Percentiles rank a stretch among this genome's conserved stretches.
Conservation (phyloP, 192 early-diverging fungal species). For the Lunasporangiospora selenospora region DNA sequence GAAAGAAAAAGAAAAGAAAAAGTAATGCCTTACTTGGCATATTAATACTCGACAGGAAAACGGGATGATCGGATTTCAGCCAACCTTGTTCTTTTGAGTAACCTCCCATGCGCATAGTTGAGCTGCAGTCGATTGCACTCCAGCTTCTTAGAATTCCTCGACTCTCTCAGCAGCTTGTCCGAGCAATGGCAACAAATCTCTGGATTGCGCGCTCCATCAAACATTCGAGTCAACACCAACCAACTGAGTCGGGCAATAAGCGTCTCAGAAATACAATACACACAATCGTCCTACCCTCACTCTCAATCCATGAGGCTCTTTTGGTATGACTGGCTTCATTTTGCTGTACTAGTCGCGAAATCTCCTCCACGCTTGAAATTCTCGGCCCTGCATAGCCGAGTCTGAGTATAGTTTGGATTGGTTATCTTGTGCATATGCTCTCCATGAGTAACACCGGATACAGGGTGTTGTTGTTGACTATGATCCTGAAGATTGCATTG, state of each 20-base stretch:
- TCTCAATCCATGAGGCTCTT: conserved; percentile 11
- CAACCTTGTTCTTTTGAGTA: conserved; percentile 9
- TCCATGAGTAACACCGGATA: no score
- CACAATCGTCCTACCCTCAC: conserved; percentile 15
- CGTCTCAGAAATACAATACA: background rate
- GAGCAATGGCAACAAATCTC: conserved; percentile 39
- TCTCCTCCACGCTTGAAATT: no score
- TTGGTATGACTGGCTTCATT: conserved; percentile 6
- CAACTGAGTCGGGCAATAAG: conserved; percentile 29
- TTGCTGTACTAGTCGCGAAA: no score
- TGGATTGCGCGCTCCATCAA: conserved; percentile 1
- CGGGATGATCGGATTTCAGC: conserved; percentile 10
- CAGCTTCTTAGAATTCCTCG: background rate
- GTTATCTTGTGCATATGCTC: no score
- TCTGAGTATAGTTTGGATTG: no score
- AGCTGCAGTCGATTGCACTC: conserved; percentile 23
- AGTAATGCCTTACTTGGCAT: conserved; percentile 14
- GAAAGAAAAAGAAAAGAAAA: no score
- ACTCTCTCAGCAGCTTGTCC: conserved; percentile 18
- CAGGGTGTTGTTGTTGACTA: no score
- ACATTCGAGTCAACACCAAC: conserved; percentile 2
- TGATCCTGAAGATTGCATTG: no score
- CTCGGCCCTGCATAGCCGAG: no score
- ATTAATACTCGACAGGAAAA: conserved; percentile 6
- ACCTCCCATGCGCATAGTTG: conserved; percentile 3